Percentiles rank a stretch among this genome's conserved stretches.
Evolutionary conservation across 371 early-diverging fungal species (phyloP).

Genomic region (Haplosporangium sp.): DNA sequence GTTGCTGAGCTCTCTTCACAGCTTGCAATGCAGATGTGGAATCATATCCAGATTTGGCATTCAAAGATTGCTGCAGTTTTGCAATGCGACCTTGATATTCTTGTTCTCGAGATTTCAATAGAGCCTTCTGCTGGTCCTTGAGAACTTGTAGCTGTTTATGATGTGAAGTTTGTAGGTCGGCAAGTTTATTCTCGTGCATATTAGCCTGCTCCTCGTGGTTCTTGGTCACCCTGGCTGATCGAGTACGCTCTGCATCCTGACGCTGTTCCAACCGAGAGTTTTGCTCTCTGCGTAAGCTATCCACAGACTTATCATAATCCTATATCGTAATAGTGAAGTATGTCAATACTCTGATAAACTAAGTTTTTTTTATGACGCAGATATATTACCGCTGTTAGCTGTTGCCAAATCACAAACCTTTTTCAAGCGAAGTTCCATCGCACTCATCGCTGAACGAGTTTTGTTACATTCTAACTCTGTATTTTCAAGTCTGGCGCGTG

Average conservation of each 20-base stretch:
- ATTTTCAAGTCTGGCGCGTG: neutral
- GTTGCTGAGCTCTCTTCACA: neutral
- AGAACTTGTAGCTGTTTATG: conserved; percentile 23
- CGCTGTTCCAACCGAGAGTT: conserved; percentile 2
- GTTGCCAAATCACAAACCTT: conserved; percentile 12
- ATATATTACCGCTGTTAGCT: no score
- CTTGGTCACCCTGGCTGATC: conserved; percentile 7
- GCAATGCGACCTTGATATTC: conserved; percentile 5
- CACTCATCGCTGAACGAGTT: neutral
- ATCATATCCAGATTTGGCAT: neutral
- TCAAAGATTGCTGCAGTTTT: conserved; percentile 5
- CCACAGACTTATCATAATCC: conserved; percentile 19
- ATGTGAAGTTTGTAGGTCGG: conserved; percentile 15
- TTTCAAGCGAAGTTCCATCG: conserved; percentile 17
- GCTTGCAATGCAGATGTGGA: conserved; percentile 1
- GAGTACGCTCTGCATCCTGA: conserved; percentile 4
- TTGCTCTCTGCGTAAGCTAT: conserved; percentile 9
- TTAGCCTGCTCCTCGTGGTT: conserved; percentile 24
- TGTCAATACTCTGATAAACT: neutral
- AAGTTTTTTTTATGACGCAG: no score
- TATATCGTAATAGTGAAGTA: neutral
- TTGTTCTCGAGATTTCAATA: conserved; percentile 7
- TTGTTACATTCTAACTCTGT: conserved; percentile 19
- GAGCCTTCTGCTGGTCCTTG: conserved; percentile 2
- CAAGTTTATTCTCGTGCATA: conserved; percentile 25